Base-by-base conservation (phyloP, 352 stramenopile species). In the Elongisporangium prolatum region DNA sequence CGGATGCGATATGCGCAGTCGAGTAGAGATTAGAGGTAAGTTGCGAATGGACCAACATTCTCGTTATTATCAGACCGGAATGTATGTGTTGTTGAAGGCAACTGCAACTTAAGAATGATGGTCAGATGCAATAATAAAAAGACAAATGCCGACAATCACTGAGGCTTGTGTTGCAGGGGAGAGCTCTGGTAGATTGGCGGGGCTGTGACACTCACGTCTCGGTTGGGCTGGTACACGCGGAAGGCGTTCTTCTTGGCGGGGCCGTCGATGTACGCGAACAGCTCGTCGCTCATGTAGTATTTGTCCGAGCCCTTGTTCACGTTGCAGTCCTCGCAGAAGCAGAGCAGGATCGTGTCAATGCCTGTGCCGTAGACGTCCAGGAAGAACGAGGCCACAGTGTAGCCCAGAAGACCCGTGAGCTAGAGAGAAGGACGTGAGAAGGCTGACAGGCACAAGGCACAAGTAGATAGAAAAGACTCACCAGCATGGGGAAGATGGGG, bases 301-400 rank as follows among this genome's bases (percentile, higher is more conserved):
- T 80, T 76, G 56, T 83, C 71, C 2, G 83, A 85, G 48, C 64
- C 71, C 54, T 90, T 88, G 68, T 90, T 92, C 25, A 92, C 76
- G 54, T 84, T 84, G 76, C 80, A 89, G 69, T 93, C 83, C 63
- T 95, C 79, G 54, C 86, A 93, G 67, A 91, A 96, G 68, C 83
- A 92, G 38, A 96, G 80, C 48, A 96, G 60, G 58, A 93, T 91
- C 51, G 80, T 93, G 69, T 96, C 85, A 64, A 94, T 91, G 10
- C 72, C 80, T 20, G 79, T 92, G 48, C 80, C 85, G 61, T 94
- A 94, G 20, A 94, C 75, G 51, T 88, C 76, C 20, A 96, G 64
- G 64, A 94, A 93, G 65, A 91, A 87, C 14, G 80, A 89, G 24
- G 77, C 74, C 6, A 74, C 85, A 4, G 81, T 68, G 61, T 87